These are phyloP conservation scores for Aspergillus sp. DNA, from an alignment of 2,329 filamentous ascomycete genomes.

Conservation along the genomic window DNA sequence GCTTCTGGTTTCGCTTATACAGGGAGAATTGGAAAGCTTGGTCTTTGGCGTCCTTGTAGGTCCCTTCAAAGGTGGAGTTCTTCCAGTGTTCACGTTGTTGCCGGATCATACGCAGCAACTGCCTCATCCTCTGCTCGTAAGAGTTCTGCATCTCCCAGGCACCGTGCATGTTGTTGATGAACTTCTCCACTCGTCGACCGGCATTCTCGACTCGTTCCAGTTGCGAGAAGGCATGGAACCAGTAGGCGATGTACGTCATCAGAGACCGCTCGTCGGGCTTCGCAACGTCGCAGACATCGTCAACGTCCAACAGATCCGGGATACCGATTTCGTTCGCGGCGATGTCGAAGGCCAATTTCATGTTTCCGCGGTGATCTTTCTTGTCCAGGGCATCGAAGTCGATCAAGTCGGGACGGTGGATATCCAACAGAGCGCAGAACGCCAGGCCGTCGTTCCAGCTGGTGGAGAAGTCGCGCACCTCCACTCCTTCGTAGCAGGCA, in stretches of 20 bases:
- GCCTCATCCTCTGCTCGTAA: conserved; percentile 87
- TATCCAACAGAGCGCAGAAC: conserved; percentile 94
- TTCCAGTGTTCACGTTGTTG: conserved; percentile 76
- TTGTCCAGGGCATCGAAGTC: conserved; percentile 96
- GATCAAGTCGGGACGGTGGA: conserved; percentile 94
- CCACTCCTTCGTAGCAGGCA: conserved; percentile 95
- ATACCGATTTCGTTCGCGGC: conserved; percentile 96
- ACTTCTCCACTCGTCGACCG: conserved; percentile 93
- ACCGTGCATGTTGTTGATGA: conserved; percentile 97
- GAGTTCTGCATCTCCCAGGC: conserved; percentile 99
- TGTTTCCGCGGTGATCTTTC: conserved; percentile 89
- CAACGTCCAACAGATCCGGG: conserved; percentile 89
- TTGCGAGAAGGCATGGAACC: conserved; percentile 99
- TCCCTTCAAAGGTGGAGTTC: conserved; percentile 79
- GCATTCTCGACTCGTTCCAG: conserved; percentile 99
- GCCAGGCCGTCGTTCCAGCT: conserved; percentile 98
- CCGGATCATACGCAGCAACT: conserved; percentile 71
- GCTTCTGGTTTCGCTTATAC: conserved; percentile 91
- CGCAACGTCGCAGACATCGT: conserved; percentile 95
- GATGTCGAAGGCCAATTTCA: conserved; percentile 97
- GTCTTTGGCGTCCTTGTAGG: conserved; percentile 86
- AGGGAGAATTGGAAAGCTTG: conserved; percentile 77
- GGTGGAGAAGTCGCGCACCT: conserved; percentile 88
- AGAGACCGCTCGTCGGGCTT: conserved; percentile 94
- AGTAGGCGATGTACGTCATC: conserved; percentile 99